Evolutionary conservation across 768 basidiomycete genomes (phyloP).

Genomic region (Krasilnikovozyma curviuscula): DNA sequence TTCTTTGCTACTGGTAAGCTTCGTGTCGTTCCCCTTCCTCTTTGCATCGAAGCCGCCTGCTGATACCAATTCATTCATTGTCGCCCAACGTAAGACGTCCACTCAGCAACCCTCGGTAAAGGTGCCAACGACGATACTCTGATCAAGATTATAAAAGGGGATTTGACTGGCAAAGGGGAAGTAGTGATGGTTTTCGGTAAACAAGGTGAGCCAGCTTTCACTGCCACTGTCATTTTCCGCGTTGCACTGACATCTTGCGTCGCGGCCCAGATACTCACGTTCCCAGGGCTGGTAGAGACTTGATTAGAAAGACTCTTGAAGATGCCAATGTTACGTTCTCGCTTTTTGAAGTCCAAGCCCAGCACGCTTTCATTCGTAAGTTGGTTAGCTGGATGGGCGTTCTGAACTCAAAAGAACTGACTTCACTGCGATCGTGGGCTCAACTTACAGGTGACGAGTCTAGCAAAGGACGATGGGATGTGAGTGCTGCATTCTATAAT

Average conservation of each 20-base stretch:
- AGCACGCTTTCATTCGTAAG: slow-evolving; percentile 94
- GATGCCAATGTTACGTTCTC: slow-evolving; percentile 38
- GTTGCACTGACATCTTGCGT: neutral
- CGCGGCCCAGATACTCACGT: slow-evolving; percentile 59
- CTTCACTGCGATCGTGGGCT: neutral
- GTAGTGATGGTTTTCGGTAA: slow-evolving; percentile 94
- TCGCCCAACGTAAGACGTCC: slow-evolving; percentile 31
- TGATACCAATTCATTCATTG: neutral
- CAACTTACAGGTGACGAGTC: neutral
- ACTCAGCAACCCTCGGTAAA: slow-evolving; percentile 66
- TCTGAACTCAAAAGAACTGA: slow-evolving; percentile 42
- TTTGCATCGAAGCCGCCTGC: too few species aligned
- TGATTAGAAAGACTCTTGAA: slow-evolving; percentile 65
- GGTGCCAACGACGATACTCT: slow-evolving; percentile 66
- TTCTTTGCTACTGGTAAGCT: slow-evolving; percentile 79
- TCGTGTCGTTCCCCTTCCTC: slow-evolving; percentile 1
- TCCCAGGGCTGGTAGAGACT: slow-evolving; percentile 61
- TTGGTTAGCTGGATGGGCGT: too few species aligned
- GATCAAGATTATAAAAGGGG: slow-evolving; percentile 48
- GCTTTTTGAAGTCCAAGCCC: slow-evolving; percentile 91
- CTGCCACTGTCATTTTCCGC: neutral
- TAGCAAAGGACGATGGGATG: slow-evolving; percentile 70
- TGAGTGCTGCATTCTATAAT: neutral
- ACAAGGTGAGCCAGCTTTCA: slow-evolving; percentile 37
- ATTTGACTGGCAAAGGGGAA: slow-evolving; percentile 60